Evolutionary conservation across 164 flowering plant species (phyloP).

Genomic region (Annona squamosa): DNA sequence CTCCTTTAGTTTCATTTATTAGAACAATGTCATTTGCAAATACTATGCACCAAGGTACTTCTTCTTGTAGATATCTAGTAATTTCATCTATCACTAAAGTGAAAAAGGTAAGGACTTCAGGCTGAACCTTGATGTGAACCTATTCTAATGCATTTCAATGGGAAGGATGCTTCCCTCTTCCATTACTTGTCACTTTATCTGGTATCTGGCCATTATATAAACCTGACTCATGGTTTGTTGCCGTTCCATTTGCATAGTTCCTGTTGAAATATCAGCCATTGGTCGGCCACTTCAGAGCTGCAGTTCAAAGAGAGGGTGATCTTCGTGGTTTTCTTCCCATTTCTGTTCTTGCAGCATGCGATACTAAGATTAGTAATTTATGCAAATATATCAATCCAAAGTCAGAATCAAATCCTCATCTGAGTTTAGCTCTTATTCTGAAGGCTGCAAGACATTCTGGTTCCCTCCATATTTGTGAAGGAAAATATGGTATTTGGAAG

Average conservation of each 20-base stretch:
- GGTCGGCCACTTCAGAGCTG: slow-evolving; percentile 73
- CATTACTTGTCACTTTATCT: too few species aligned
- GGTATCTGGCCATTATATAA: too few species aligned
- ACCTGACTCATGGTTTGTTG: not conserved
- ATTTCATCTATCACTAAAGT: too few species aligned
- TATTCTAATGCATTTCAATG: not conserved
- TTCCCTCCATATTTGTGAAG: slow-evolving; percentile 34
- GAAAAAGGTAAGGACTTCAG: too few species aligned
- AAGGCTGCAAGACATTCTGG: slow-evolving; percentile 44
- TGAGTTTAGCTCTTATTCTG: slow-evolving; percentile 40
- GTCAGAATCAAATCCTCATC: slow-evolving; percentile 52
- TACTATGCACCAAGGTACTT: too few species aligned
- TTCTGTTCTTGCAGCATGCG: slow-evolving; percentile 53
- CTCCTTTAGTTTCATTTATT: too few species aligned
- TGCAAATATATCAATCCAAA: slow-evolving; percentile 59
- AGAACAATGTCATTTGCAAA: too few species aligned
- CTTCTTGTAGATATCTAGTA: too few species aligned
- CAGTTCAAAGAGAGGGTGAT: slow-evolving; percentile 47
- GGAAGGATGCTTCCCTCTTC: not conserved
- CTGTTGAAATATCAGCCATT: slow-evolving; percentile 56
- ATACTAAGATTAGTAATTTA: slow-evolving; percentile 46
- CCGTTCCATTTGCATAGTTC: slow-evolving; percentile 40
- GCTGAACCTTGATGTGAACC: too few species aligned
- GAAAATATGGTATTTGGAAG: slow-evolving; percentile 49
- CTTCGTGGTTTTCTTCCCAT: slow-evolving; percentile 49